Percentiles rank a stretch among this genome's conserved stretches.
Conservation (phyloP, 148 eudicot genomes). For the Amaranthus hypochondriacus region DNA sequence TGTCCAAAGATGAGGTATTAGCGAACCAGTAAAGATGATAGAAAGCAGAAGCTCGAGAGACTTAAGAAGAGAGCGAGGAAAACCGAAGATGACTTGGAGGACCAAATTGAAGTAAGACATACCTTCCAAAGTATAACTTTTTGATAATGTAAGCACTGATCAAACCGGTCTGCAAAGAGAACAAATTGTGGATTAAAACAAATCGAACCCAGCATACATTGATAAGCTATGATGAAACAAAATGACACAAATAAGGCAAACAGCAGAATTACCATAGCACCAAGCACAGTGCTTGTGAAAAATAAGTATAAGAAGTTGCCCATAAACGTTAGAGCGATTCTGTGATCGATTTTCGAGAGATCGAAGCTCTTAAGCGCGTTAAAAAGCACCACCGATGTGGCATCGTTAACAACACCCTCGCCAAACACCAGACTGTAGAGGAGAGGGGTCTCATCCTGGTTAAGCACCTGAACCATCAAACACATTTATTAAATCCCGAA, state of each 20-base stretch:
- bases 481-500: slow-evolving; percentile 14
- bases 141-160: slow-evolving; percentile 64
- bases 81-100: background rate
- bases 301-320: slow-evolving; percentile 59
- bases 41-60: background rate
- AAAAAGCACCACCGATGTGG: slow-evolving; percentile 76
- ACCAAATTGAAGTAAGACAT: slow-evolving; percentile 3
- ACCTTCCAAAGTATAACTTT: slow-evolving; percentile 74
- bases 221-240: background rate
- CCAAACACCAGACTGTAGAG: slow-evolving; percentile 84
- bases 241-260: background rate
- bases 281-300: slow-evolving; percentile 58
- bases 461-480: slow-evolving; percentile 54
- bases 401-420: slow-evolving; percentile 83
- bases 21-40: background rate
- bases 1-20: no score
- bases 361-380: slow-evolving; percentile 67
- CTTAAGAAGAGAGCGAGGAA: no score
- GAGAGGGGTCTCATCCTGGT: slow-evolving; percentile 80
- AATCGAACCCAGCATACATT: background rate
- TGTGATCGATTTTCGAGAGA: slow-evolving; percentile 40
- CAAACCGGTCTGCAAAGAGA: slow-evolving; percentile 65
- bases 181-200: background rate
- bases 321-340: slow-evolving; percentile 41
- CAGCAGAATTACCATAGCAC: slow-evolving; percentile 45